Conservation (phyloP, 2,329 filamentous ascomycete genomes). For the Chaetomiaceae sp. region DNA sequence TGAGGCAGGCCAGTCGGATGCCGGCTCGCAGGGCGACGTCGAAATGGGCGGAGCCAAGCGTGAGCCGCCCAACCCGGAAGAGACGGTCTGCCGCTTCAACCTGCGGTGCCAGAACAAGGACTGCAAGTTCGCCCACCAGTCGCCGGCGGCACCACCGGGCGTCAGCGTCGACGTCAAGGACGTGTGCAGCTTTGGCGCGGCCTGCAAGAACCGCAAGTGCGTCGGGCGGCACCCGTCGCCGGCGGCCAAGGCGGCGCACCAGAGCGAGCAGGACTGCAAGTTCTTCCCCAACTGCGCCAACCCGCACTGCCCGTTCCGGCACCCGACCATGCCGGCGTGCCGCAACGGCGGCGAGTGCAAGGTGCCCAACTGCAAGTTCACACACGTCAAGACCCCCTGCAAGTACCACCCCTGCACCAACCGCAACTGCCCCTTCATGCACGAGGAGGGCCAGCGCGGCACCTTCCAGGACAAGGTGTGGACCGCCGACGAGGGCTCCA, state of each 20-base stretch:
- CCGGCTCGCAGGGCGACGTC: constrained; percentile 44
- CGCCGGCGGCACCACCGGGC: constrained; percentile 77
- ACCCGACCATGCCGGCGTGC: constrained; percentile 81
- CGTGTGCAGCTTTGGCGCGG: constrained; percentile 76
- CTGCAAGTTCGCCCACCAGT: constrained; percentile 92
- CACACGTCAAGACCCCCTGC: constrained; percentile 79
- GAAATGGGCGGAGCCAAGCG: constrained; percentile 55
- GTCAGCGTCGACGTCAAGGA: constrained; percentile 74
- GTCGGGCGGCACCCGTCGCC: constrained; percentile 89
- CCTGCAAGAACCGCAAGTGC: constrained; percentile 96
- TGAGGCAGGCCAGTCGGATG: constrained; percentile 34
- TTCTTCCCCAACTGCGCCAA: constrained; percentile 93
- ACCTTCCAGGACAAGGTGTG: constrained; percentile 86
- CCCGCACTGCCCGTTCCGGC: constrained; percentile 79
- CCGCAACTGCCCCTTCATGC: constrained; percentile 80
- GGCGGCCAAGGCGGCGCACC: constrained; percentile 70
- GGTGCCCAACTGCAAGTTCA: constrained; percentile 79
- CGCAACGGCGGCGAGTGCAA: constrained; percentile 88
- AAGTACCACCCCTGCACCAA: constrained; percentile 90
- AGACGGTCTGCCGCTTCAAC: constrained; percentile 84
- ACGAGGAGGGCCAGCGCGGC: constrained; percentile 84
- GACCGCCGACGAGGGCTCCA: constrained; percentile 60
- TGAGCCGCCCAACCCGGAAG: constrained; percentile 54
- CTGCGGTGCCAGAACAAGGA: constrained; percentile 81
- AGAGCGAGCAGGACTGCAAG: constrained; percentile 81